Evolutionary conservation across 2,329 filamentous ascomycete species (phyloP).

Genomic region (Talaromyces sp.): DNA sequence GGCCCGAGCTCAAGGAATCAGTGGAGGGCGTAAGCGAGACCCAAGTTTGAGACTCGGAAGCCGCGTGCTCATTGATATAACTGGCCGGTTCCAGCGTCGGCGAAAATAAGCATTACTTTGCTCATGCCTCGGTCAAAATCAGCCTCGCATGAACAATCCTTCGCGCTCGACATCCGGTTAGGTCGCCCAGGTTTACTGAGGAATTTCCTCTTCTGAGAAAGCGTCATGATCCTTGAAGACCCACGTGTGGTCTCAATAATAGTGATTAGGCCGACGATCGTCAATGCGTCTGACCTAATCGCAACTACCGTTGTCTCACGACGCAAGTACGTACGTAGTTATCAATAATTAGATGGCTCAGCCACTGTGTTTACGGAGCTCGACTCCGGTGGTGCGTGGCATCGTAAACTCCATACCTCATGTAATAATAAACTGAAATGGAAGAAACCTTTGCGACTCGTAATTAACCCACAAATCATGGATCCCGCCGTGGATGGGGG

Average conservation of each 20-base stretch:
- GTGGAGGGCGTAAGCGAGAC: not conserved
- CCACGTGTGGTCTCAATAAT: not conserved
- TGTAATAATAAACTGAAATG: not conserved
- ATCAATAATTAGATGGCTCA: not conserved
- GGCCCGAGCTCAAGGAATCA: not conserved
- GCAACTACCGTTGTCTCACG: not conserved
- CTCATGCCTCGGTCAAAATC: not conserved
- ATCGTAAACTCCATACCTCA: not conserved
- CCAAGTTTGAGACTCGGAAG: not conserved
- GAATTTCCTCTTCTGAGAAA: not conserved
- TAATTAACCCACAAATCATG: not conserved
- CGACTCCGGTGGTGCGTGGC: not conserved
- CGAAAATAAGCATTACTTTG: not conserved
- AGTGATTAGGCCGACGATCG: not conserved
- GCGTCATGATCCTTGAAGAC: not conserved
- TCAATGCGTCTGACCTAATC: not conserved
- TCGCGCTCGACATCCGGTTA: not conserved
- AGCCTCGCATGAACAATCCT: not conserved
- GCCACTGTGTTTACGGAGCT: not conserved
- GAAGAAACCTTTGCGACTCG: not conserved
- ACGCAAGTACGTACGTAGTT: no score
- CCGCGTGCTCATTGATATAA: not conserved
- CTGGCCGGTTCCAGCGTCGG: not conserved
- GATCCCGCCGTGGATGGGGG: not conserved
- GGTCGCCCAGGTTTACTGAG: not conserved